Percentiles rank a stretch among this genome's conserved stretches.
Evolutionary conservation across 1,139 yeast genomes (phyloP).

Genomic region (Saccharomyces hybrid): DNA sequence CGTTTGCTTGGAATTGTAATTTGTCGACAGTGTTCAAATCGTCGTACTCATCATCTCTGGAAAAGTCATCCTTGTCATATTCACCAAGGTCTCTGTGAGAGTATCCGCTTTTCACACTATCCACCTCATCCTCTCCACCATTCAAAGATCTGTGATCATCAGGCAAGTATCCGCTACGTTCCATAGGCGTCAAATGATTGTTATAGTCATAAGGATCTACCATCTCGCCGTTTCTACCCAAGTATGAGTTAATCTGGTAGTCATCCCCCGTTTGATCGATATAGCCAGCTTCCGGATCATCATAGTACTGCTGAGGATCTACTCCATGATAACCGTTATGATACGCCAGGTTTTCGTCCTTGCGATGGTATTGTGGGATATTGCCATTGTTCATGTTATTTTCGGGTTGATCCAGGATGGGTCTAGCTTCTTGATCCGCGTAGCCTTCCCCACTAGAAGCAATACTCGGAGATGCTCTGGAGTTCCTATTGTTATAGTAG

Average conservation of each 20-base stretch:
- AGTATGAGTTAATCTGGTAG: constrained; percentile 30
- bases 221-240: constrained; percentile 31
- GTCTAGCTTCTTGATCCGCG: constrained; percentile 17
- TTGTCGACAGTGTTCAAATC: constrained; percentile 23
- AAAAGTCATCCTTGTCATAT: constrained; percentile 13
- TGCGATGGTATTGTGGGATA: not conserved
- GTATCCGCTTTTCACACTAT: constrained; percentile 9
- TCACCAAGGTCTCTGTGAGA: constrained; percentile 27
- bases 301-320: not conserved
- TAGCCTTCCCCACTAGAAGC: constrained; percentile 7
- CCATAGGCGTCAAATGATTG: constrained; percentile 1
- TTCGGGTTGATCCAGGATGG: constrained; percentile 11
- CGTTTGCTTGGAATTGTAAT: constrained; percentile 8
- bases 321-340: not conserved
- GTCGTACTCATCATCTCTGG: not conserved
- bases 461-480: not conserved
- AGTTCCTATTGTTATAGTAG: constrained; percentile 3
- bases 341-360: not conserved
- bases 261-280: constrained; percentile 32
- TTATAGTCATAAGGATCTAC: constrained; percentile 27
- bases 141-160: not conserved
- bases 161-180: not conserved
- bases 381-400: constrained; percentile 3
- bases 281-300: constrained; percentile 21
- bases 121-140: constrained; percentile 11